Base-by-base conservation (phyloP, 441 rosid genomes). In the Isatis lusitanica region DNA sequence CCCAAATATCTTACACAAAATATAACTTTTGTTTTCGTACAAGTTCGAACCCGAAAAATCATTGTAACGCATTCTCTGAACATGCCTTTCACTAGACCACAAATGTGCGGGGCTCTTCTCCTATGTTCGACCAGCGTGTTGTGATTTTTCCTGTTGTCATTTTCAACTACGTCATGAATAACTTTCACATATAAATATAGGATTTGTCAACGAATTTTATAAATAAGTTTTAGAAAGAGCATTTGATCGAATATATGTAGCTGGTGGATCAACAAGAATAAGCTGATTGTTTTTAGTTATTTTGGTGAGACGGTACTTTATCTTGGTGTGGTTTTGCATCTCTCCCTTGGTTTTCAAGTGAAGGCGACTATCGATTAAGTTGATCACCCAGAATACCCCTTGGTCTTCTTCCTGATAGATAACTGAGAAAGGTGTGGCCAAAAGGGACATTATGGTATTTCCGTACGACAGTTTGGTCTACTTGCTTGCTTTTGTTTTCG, bases 341-440 rank as follows among this genome's bases (percentile, higher is more conserved):
- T 38, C 42, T 76, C 30, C 65, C 66, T 39, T 48, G 55, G 72
- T 38, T 63, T 33, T 66, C 60, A 76, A 58, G 75, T 6, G 71
- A 76, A 74, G 61, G 55, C 39, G 31, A 74, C 62, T 42, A 39
- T 48, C 30, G 39, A 57, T 17, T 13, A 21, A 9, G 15, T 26
- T 36, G 26, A 36, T 40, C 61, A 52, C 13, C 59, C 51, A 56
- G n/a, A 44, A 48, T 44, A 24, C 60, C 65, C 59, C 35, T 16
- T 38, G 57, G n/a, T 15, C 5, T 4, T 73, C 42, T 17, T 65
- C 40, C 24, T 31, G 18, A 9, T 26, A 21, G 28, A 31, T 5
- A 42, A 55, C 39, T 26, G 46, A 16, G 59, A 83, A 57, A 42
- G 48, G 24, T 24, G 30, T 64, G 26, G 40, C 15, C 26, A 18